phyloP scores from a whole-genome alignment of 768 basidiomycete genomes.

The Pleurotus pulmonarius region DNA sequence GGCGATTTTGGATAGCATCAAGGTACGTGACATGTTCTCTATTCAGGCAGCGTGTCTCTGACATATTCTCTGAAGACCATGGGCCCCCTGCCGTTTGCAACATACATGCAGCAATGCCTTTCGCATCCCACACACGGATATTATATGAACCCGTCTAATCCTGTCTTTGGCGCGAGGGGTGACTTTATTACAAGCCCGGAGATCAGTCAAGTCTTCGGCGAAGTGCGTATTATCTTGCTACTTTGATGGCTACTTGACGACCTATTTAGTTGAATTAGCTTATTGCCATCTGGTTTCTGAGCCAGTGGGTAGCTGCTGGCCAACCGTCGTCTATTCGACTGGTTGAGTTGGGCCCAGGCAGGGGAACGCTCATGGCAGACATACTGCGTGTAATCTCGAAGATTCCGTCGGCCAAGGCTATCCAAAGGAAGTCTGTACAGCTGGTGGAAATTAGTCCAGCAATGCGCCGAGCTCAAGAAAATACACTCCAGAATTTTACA shows the following conservation, averaged over 20 bases:
- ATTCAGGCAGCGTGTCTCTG: neutral
- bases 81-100: conserved; percentile 84
- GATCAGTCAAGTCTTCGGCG: conserved; percentile 94
- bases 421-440: conserved; percentile 46
- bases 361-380: conserved; percentile 90
- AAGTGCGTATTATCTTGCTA: conserved; percentile 51
- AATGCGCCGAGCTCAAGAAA: conserved; percentile 61
- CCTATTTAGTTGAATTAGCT: conserved; percentile 48
- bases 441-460: conserved; percentile 78
- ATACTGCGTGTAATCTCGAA: conserved; percentile 61
- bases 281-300: conserved; percentile 81
- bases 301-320: conserved; percentile 63
- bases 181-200: conserved; percentile 98
- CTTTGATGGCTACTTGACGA: conserved; percentile 9
- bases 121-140: conserved; percentile 90
- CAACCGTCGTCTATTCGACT: conserved; percentile 53
- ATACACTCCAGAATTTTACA: conserved; percentile 36
- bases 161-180: conserved; percentile 81
- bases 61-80: conserved; percentile 52
- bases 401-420: conserved; percentile 23
- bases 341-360: conserved; percentile 91
- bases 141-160: conserved; percentile 72
- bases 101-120: conserved; percentile 90
- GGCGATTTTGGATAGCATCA: conserved; percentile 67
- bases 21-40: conserved; percentile 35